Evolutionary conservation across 805 yeast species (phyloP), one percentile per base, ranked within the genome.

Genomic region (Kodamaea lidongshanica): DNA sequence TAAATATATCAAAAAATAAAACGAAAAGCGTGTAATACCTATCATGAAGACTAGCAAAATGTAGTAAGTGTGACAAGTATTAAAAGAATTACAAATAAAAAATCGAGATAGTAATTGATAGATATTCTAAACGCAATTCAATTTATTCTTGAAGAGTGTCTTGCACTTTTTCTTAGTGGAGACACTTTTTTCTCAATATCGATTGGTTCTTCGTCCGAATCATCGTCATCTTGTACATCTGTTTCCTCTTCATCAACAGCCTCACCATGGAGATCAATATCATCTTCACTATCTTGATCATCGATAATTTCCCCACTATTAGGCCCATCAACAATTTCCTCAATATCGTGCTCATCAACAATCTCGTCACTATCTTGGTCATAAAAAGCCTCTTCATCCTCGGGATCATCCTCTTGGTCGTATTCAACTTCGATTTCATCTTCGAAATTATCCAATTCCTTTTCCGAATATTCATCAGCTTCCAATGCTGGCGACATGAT

Each of bases 181-280:
- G n/a, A n/a, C n/a, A n/a, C n/a, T n/a, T n/a, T n/a, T n/a, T n/a
- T n/a, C n/a, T n/a, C n/a, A n/a, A n/a, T n/a, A n/a, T n/a, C n/a
- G n/a, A n/a, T n/a, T n/a, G n/a, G 22, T 19, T 39, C 48, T 2
- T 46, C 54, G 10, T 32, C 42, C 3, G 34, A 48, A 25, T 44
- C 54, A 3, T 40, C 50, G 7, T 42, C 56, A 19, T 48, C 61
- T 5, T 42, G 52, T 9, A 41, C 40, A 5, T 42, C 40, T 11
- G 44, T 50, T 7, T 32, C 46, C 23, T 46, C 56, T 23, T 38
- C 45, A 6, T 28, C 43, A 14, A 38, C 42, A 10, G 36, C 35
- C 16, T 26, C 21, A 4, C 17, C 19, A 12, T 14, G 13, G 10
- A 16, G 3, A 14, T 32, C 15, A 11, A n/a, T n/a, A 11, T 29